Evolutionary conservation across 2,329 filamentous ascomycete species (phyloP).

Genomic region (Ustilaginoidea virens): DNA sequence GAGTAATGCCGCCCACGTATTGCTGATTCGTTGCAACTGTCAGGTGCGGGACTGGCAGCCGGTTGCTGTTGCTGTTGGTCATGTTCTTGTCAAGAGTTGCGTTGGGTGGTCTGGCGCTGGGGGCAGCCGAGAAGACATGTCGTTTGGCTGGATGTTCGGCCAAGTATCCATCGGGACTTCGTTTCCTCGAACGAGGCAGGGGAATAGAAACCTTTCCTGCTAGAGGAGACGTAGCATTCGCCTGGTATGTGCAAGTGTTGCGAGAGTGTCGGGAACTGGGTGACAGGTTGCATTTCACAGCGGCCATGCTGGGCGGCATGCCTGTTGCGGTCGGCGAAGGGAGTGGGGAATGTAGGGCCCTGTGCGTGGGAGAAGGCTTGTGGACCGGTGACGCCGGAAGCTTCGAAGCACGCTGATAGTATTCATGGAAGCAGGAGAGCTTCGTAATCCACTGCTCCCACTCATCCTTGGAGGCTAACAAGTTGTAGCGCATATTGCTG

Average conservation of each 20-base stretch:
- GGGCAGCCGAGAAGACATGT: too few species aligned
- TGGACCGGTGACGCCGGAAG: conserved; percentile 25
- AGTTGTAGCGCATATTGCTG: conserved; percentile 92
- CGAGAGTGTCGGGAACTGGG: conserved; percentile 22
- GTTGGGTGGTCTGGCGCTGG: too few species aligned
- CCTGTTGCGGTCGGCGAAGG: conserved; percentile 30
- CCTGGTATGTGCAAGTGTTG: conserved; percentile 23
- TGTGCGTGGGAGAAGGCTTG: conserved; percentile 24
- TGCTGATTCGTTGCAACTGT: conserved; percentile 39
- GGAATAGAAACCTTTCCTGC: conserved; percentile 29
- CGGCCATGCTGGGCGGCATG: conserved; percentile 19
- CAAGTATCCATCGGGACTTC: conserved; percentile 32
- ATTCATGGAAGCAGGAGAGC: conserved; percentile 67
- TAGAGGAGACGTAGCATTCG: conserved; percentile 30
- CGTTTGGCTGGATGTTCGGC: conserved; percentile 42
- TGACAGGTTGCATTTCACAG: conserved; percentile 20
- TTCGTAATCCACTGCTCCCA: conserved; percentile 82
- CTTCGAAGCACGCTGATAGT: conserved; percentile 55
- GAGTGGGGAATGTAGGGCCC: conserved; percentile 27
- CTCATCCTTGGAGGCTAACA: conserved; percentile 71
- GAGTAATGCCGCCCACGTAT: conserved; percentile 23
- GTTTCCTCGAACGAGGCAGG: conserved; percentile 28
- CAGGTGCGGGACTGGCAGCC: conserved; percentile 58
- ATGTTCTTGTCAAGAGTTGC: too few species aligned
- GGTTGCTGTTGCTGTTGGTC: too few species aligned